Conservation (phyloP, 768 basidiomycete genomes). For the Leccinellum luteum region DNA sequence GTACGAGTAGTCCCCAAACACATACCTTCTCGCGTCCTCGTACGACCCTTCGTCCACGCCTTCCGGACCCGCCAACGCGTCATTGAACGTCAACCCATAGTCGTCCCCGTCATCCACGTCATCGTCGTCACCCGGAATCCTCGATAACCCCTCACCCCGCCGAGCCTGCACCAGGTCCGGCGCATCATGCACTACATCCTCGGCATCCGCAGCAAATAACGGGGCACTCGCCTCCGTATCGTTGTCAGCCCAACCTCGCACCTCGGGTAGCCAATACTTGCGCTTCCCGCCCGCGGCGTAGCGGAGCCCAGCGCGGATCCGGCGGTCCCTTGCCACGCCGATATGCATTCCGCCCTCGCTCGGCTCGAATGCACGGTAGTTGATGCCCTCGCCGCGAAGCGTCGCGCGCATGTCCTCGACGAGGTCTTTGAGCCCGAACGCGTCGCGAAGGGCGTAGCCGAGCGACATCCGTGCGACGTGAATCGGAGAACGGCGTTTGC, state of each 20-base stretch:
- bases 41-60: slow-evolving; percentile 76
- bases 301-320: slow-evolving; percentile 88
- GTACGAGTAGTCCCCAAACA: slow-evolving; percentile 91
- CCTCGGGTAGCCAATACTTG: slow-evolving; percentile 95
- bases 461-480: slow-evolving; percentile 90
- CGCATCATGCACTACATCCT: slow-evolving; percentile 62
- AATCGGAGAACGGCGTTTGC: slow-evolving; percentile 28
- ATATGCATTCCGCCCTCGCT: slow-evolving; percentile 92
- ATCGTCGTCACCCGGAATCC: slow-evolving; percentile 23
- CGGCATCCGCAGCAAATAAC: slow-evolving; percentile 60
- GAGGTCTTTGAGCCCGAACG: slow-evolving; percentile 85
- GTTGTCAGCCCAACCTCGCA: slow-evolving; percentile 36
- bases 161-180: slow-evolving; percentile 44
- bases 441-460: slow-evolving; percentile 82
- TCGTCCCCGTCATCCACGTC: slow-evolving; percentile 38
- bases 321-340: slow-evolving; percentile 77
- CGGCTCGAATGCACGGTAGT: slow-evolving; percentile 95
- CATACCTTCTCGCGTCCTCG: slow-evolving; percentile 67
- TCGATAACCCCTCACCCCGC: slow-evolving; percentile 7
- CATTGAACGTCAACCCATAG: slow-evolving; percentile 27
- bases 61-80: slow-evolving; percentile 45
- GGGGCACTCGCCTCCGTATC: slow-evolving; percentile 71
- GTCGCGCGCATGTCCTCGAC: slow-evolving; percentile 82
- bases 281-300: slow-evolving; percentile 87
- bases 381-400: slow-evolving; percentile 84